Conservation (phyloP, 257 asterid species). For the Penstemon barbatus region DNA sequence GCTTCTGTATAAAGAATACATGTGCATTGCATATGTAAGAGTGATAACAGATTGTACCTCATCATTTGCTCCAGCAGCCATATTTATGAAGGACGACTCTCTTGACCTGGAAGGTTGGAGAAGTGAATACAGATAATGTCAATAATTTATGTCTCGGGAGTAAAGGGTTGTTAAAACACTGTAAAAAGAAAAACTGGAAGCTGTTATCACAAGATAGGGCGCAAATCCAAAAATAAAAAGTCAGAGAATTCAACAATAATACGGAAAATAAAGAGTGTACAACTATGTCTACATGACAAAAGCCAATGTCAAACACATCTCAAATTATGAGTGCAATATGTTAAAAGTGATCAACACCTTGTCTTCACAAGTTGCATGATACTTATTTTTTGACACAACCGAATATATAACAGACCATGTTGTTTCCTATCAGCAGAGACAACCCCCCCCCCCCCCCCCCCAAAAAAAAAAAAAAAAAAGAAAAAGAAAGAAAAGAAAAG, state of each 20-base stretch:
- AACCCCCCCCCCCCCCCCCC: background rate
- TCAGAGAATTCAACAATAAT: background rate
- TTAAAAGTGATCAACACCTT: conserved; percentile 7
- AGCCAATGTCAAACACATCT: background rate
- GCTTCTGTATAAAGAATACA: conserved; percentile 20
- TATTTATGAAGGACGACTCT: conserved; percentile 74
- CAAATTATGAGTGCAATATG: background rate
- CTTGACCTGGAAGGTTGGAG: conserved; percentile 50
- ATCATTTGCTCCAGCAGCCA: conserved; percentile 90
- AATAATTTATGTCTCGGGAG: conserved; percentile 18
- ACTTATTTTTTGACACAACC: conserved; percentile 4
- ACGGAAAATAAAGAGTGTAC: background rate
- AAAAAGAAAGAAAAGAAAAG: background rate
- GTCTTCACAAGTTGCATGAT: too few relatives aligned
- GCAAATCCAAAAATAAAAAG: conserved; percentile 11
- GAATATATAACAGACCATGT: background rate
- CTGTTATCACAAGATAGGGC: conserved; percentile 4
- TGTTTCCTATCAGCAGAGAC: background rate
- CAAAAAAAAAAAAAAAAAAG: conserved; percentile 2
- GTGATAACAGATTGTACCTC: conserved; percentile 50
- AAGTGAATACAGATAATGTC: conserved; percentile 24
- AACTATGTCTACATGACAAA: background rate
- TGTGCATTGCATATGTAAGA: conserved; percentile 26
- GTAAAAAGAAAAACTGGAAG: conserved; percentile 6
- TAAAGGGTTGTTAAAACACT: conserved; percentile 9